Evolutionary conservation across 768 basidiomycete species (phyloP).

Genomic region (Pisolithus microcarpus): DNA sequence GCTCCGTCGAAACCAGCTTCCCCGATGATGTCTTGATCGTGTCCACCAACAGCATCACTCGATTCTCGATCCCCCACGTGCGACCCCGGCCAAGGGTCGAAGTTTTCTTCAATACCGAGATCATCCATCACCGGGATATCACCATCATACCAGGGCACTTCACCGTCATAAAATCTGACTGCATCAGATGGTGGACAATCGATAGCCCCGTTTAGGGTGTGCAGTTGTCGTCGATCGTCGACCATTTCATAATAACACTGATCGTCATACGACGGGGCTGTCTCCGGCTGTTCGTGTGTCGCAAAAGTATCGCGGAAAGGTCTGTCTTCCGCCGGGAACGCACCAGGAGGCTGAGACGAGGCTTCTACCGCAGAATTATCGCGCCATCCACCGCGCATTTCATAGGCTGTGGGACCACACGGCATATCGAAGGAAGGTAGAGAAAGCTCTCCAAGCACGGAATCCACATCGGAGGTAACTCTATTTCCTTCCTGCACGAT

Average conservation of each 20-base stretch:
- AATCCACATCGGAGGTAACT: constrained; percentile 2
- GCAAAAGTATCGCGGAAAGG: neutral
- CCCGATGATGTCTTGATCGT: neutral
- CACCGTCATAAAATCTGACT: neutral
- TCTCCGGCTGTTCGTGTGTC: neutral
- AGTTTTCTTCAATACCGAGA: neutral
- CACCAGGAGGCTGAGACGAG: neutral
- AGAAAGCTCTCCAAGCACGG: constrained; percentile 3
- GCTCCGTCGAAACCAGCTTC: neutral
- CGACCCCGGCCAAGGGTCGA: neutral
- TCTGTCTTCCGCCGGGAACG: too few species aligned
- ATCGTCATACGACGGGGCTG: neutral
- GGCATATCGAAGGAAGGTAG: constrained; percentile 4
- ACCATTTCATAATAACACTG: neutral
- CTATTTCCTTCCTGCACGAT: neutral
- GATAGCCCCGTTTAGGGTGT: neutral
- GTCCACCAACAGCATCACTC: neutral
- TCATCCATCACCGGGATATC: neutral
- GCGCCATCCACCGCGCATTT: constrained; percentile 3
- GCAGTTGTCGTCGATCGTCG: neutral
- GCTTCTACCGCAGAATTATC: constrained; percentile 7
- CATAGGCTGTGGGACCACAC: constrained; percentile 9
- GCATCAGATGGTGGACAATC: neutral
- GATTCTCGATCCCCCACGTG: too few species aligned
- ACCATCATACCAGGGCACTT: neutral